phyloP scores from a whole-genome alignment of 441 rosid species.

The Codiaeum variegatum region DNA sequence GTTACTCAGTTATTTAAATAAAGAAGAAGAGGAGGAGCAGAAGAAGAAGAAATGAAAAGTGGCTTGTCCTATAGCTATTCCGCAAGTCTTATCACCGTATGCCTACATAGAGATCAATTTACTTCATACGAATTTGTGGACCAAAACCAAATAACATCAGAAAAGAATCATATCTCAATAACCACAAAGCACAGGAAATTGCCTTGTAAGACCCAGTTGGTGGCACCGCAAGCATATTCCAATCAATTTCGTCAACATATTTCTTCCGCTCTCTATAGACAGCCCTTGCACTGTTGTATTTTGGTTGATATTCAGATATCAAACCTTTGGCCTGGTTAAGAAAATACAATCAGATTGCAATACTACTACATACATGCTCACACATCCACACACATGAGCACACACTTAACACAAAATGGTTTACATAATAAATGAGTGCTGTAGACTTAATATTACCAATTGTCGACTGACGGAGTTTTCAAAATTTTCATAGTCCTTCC shows the following conservation, averaged over 20 bases:
- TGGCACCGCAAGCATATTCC: constrained; percentile 89
- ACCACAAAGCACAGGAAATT: constrained; percentile 22
- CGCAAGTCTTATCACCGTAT: background rate
- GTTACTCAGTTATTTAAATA: background rate
- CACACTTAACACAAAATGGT: background rate
- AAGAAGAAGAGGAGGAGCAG: background rate
- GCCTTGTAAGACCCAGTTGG: constrained; percentile 79
- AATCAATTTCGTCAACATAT: constrained; percentile 89
- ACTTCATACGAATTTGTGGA: background rate
- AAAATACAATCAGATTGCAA: constrained; percentile 25
- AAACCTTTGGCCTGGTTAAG: constrained; percentile 86
- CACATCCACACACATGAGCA: background rate
- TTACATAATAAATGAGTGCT: constrained; percentile 8
- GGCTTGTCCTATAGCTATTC: background rate
- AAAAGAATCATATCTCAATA: constrained; percentile 20
- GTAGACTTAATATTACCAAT: constrained; percentile 47
- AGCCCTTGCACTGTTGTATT: constrained; percentile 90
- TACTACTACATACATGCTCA: constrained; percentile 12
- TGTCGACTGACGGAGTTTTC: constrained; percentile 94
- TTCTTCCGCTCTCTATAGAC: constrained; percentile 92
- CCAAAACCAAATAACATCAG: constrained; percentile 6
- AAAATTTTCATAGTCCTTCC: constrained; percentile 93
- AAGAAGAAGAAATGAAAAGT: background rate
- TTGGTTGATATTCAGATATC: constrained; percentile 84
- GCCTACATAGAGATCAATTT: background rate